Evolutionary conservation across 345 rosid species (phyloP).

Genomic region (Lepidium aucheri): DNA sequence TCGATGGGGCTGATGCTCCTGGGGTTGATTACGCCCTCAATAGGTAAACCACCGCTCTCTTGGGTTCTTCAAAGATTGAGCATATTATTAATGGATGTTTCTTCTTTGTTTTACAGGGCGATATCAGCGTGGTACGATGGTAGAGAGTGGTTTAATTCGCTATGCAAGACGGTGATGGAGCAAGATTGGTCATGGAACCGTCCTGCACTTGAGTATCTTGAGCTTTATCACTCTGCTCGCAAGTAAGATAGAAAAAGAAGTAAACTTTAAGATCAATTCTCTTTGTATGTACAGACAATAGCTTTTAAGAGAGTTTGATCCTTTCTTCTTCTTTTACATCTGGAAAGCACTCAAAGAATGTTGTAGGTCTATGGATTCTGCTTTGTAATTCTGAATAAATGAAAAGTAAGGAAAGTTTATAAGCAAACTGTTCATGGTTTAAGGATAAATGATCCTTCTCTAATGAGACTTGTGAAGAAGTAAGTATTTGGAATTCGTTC

Average conservation of each 20-base stretch:
- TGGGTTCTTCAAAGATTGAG: too few species aligned
- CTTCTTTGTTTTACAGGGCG: conserved; percentile 43
- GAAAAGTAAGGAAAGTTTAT: background rate
- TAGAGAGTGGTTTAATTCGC: conserved; percentile 65
- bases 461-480: too few species aligned
- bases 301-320: conserved; percentile 8
- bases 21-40: conserved; percentile 84
- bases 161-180: conserved; percentile 84
- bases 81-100: background rate
- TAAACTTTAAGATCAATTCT: background rate
- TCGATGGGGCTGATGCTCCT: conserved; percentile 76
- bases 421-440: background rate
- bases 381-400: conserved; percentile 12
- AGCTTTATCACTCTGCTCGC: conserved; percentile 81
- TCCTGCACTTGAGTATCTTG: conserved; percentile 93
- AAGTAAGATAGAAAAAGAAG: conserved; percentile 29
- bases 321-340: background rate
- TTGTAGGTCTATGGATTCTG: background rate
- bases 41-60: conserved; percentile 37
- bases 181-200: conserved; percentile 99
- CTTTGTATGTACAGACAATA: conserved; percentile 12
- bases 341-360: background rate
- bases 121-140: conserved; percentile 65
- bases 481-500: too few species aligned
- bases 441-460: too few species aligned